Conservation (phyloP, 2,329 filamentous ascomycete genomes). For the Ophiobolus disseminans region DNA sequence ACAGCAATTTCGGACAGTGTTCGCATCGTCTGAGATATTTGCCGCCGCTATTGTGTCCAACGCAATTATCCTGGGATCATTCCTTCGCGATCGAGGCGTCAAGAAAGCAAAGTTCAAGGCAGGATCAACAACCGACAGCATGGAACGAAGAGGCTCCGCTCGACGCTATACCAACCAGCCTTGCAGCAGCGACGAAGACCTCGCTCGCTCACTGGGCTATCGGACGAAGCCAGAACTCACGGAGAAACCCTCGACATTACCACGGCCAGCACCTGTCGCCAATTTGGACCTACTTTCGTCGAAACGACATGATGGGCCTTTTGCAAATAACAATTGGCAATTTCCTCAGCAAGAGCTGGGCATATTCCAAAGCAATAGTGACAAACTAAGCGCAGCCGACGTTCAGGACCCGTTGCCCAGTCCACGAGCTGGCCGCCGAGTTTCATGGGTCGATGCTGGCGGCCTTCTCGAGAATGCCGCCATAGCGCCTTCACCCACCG, state of each 20-base stretch:
- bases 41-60: constrained; percentile 89
- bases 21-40: constrained; percentile 89
- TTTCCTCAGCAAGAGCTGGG: constrained; percentile 36
- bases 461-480: constrained; percentile 68
- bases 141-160: constrained; percentile 64
- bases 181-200: constrained; percentile 90
- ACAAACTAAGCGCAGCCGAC: constrained; percentile 29
- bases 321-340: constrained; percentile 41
- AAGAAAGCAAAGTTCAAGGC: constrained; percentile 83
- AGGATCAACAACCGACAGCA: constrained; percentile 59
- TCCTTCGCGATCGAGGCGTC: constrained; percentile 85
- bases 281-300: constrained; percentile 36
- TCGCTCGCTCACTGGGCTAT: constrained; percentile 81
- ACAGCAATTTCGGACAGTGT: constrained; percentile 86
- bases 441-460: constrained; percentile 87
- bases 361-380: constrained; percentile 25
- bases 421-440: constrained; percentile 55
- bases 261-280: constrained; percentile 48
- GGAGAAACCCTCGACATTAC: constrained; percentile 50
- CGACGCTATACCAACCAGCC: constrained; percentile 70
- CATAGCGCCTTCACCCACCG: constrained; percentile 39
- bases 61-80: constrained; percentile 87
- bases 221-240: constrained; percentile 63
- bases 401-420: constrained; percentile 47
- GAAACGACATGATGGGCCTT: constrained; percentile 29